Base-by-base conservation (phyloP, 148 eudicot genomes). In the Silene uniflora region DNA sequence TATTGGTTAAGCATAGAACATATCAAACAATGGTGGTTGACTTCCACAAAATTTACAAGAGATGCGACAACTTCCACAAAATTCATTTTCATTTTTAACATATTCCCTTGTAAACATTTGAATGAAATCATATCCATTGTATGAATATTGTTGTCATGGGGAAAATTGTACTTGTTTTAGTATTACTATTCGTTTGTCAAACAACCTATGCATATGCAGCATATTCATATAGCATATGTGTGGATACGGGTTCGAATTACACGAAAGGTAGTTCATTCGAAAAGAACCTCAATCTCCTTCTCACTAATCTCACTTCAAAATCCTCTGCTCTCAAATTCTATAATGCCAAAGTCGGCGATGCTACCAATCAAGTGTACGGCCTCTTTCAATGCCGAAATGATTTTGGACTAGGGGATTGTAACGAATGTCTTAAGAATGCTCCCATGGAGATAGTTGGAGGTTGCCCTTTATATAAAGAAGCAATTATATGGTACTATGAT, bases 321-420 rank as follows among this genome's bases (percentile, higher is more conserved):
- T 62, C 73, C 19, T 52, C 73, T 19, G 3, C 77, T 13, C 25
- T 47, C 24, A 61, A 32, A 29, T 79, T 79, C 65, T 21, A 61
- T 5, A 69, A 49, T 17, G 29, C 19, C 54, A 69, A 70, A 9
- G 7, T 14, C 6, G 82, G 82, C 10, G 42, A 75, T 7, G 16
- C 4, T 10, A 35, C 73, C 0, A 11, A 76, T 61, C 66, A 12
- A 67, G 78, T 76, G 3, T 69, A 76, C n/a, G 79, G 79, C 44
- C 74, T 76, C 16, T 69, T 35, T 13, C 75, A n/a, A n/a, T n/a
- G n/a, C n/a, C n/a, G n/a, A n/a, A n/a, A n/a, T n/a, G n/a, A n/a
- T n/a, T n/a, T n/a, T n/a, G n/a, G n/a, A n/a, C n/a, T n/a, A n/a
- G n/a, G n/a, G n/a, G n/a, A n/a, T n/a, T n/a, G n/a, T n/a, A n/a